A percentile compares a stretch with the other conserved stretches of the same genome.
Conservation (phyloP, 768 basidiomycete genomes). For the Auricularia heimuer region DNA sequence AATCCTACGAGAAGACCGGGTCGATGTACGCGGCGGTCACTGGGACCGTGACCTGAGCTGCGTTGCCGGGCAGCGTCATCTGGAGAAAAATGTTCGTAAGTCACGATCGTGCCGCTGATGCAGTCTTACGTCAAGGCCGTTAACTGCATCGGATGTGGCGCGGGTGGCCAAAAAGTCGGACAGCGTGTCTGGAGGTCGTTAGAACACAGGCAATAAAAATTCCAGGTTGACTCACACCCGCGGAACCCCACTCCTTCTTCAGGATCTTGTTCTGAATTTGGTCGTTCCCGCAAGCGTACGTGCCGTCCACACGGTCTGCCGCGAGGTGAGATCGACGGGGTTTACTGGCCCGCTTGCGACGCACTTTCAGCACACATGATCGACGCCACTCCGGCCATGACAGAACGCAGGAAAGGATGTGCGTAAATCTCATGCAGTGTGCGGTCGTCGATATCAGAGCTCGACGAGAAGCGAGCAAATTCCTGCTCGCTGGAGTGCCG, state of each 20-base stretch:
- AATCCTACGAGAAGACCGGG: not conserved
- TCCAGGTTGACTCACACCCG: constrained; percentile 10
- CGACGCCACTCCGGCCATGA: constrained; percentile 12
- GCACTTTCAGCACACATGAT: constrained; percentile 11
- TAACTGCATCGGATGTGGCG: constrained; percentile 7
- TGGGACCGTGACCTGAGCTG: constrained; percentile 7
- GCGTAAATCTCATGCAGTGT: constrained; percentile 16
- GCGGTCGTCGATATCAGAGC: constrained; percentile 14
- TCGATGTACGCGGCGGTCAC: not conserved
- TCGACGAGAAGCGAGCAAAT: constrained; percentile 7
- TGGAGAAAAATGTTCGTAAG: not conserved
- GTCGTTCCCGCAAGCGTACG: constrained; percentile 24
- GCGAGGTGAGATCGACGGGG: not conserved
- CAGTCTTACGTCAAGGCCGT: constrained; percentile 13
- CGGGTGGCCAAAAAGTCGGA: constrained; percentile 23
- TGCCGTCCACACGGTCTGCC: constrained; percentile 18
- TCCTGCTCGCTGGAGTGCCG: constrained; percentile 10
- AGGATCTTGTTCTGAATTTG: constrained; percentile 24
- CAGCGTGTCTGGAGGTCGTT: constrained; percentile 13
- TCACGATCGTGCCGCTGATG: not conserved
- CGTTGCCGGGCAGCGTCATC: constrained; percentile 28
- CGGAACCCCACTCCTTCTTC: constrained; percentile 27
- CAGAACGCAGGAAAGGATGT: constrained; percentile 12
- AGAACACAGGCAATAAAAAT: not conserved
- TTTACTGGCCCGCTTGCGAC: not conserved